These are phyloP conservation scores for Cymbopogon flexuosus DNA, from an alignment of 202 grass and related monocot species.

Conservation along the genomic window DNA sequence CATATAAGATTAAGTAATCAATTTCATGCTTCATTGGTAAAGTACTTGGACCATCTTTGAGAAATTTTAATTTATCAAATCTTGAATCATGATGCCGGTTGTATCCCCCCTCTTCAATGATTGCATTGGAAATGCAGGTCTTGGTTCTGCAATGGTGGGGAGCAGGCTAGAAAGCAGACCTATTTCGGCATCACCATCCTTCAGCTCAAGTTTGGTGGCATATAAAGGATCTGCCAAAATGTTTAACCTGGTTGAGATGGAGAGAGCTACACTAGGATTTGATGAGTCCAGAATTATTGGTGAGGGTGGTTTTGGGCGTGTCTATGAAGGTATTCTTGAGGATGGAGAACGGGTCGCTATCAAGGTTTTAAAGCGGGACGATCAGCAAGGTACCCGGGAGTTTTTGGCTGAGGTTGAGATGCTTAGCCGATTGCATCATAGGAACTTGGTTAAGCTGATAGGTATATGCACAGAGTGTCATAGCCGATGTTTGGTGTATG, in stretches of 20 bases:
- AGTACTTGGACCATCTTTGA: conserved; percentile 1
- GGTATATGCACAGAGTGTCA: conserved; percentile 91
- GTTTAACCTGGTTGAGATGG: conserved; percentile 84
- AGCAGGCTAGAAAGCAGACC: conserved; percentile 46
- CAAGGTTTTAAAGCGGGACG: conserved; percentile 91
- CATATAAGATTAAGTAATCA: not conserved
- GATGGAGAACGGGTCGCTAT: conserved; percentile 61
- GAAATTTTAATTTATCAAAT: not conserved
- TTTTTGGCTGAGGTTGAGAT: conserved; percentile 99
- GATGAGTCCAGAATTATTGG: conserved; percentile 78
- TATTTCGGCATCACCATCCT: conserved; percentile 53
- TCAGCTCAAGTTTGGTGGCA: conserved; percentile 77
- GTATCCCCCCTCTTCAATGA: not conserved
- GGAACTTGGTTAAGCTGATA: conserved; percentile 89
- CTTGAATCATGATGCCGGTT: not conserved
- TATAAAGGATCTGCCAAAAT: conserved; percentile 80
- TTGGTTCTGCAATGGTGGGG: conserved; percentile 20
- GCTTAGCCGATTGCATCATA: conserved; percentile 96
- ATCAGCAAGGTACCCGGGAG: conserved; percentile 80
- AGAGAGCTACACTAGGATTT: conserved; percentile 81
- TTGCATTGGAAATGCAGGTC: conserved; percentile 44
- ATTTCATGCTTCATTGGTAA: conserved; percentile 13
- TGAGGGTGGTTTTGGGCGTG: conserved; percentile 96
- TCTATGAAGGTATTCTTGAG: conserved; percentile 82
- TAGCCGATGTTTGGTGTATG: conserved; percentile 79